phyloP scores from a whole-genome alignment of 495 filamentous ascomycete genomes.

The Saxophila tyrrhenica region DNA sequence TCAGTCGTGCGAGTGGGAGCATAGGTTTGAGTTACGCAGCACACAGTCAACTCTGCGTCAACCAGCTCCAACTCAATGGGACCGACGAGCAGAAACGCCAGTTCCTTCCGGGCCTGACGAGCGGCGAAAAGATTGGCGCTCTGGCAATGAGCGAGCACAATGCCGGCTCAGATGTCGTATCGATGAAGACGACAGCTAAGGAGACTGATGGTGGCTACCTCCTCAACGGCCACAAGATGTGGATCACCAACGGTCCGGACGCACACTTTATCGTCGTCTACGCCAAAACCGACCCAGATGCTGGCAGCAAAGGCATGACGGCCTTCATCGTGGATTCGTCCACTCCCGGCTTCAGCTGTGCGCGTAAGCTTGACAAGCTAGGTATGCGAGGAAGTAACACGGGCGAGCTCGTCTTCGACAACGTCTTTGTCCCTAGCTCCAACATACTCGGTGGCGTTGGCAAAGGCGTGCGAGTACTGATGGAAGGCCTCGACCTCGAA shows the following conservation, averaged over 20 bases:
- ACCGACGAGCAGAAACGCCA: constrained; percentile 61
- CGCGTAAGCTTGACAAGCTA: constrained; percentile 92
- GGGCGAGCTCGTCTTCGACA: constrained; percentile 84
- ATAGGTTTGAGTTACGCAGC: constrained; percentile 91
- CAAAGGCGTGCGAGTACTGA: constrained; percentile 77
- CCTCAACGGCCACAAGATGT: constrained; percentile 94
- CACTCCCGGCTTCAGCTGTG: constrained; percentile 67
- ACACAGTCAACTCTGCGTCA: constrained; percentile 92
- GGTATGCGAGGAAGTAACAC: constrained; percentile 97
- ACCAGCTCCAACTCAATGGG: constrained; percentile 92
- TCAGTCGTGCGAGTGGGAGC: constrained; percentile 61
- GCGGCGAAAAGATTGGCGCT: constrained; percentile 73
- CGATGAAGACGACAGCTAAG: constrained; percentile 80
- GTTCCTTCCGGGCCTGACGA: constrained; percentile 71
- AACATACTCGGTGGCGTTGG: constrained; percentile 74
- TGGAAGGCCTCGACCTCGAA: constrained; percentile 94
- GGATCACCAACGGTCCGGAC: constrained; percentile 98
- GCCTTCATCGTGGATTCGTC: constrained; percentile 78
- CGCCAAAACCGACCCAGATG: constrained; percentile 78
- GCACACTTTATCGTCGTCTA: constrained; percentile 85
- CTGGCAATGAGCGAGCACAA: constrained; percentile 93
- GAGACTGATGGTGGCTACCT: constrained; percentile 74
- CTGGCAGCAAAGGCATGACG: constrained; percentile 82
- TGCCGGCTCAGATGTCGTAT: constrained; percentile 85
- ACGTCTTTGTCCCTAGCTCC: constrained; percentile 76